phyloP scores from a whole-genome alignment of 2,329 filamentous ascomycete genomes.

The Trichoderma polysporum region DNA sequence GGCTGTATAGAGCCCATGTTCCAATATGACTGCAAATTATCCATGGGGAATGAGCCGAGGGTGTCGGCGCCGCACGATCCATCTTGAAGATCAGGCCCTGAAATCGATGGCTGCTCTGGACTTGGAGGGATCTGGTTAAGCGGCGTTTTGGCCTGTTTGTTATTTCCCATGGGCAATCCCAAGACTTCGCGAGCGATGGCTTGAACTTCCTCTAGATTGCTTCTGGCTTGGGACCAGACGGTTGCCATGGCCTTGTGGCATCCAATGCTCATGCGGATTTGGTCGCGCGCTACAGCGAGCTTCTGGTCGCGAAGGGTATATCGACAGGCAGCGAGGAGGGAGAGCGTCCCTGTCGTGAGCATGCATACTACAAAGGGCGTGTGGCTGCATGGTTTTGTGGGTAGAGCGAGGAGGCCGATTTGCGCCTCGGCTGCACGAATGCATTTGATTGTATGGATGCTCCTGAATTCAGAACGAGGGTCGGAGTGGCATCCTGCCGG shows the following conservation, averaged over 20 bases:
- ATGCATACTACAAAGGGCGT: conserved; percentile 44
- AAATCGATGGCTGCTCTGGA: not conserved
- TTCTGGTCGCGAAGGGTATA: conserved; percentile 35
- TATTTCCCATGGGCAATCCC: not conserved
- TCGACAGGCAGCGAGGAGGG: conserved; percentile 39
- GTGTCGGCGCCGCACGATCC: not conserved
- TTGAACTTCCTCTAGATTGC: conserved; percentile 41
- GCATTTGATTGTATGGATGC: conserved; percentile 42
- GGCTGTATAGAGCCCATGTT: not conserved
- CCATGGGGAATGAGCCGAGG: not conserved
- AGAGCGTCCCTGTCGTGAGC: conserved; percentile 39
- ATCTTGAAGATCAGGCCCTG: not conserved
- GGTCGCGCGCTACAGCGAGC: conserved; percentile 38
- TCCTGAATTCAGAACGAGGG: conserved; percentile 28
- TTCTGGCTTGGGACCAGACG: conserved; percentile 39
- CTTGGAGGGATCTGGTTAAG: not conserved
- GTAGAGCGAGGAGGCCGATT: conserved; percentile 40
- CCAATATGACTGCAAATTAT: conserved; percentile 16
- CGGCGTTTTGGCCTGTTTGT: not conserved
- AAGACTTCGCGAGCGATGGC: conserved; percentile 38
- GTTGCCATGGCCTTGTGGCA: conserved; percentile 38
- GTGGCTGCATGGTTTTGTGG: conserved; percentile 36
- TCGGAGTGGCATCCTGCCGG: conserved; percentile 13
- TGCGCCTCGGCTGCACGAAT: conserved; percentile 40
- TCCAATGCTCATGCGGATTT: conserved; percentile 44